Conservation (phyloP, 2,329 filamentous ascomycete genomes). For the Talaromyces sp. region DNA sequence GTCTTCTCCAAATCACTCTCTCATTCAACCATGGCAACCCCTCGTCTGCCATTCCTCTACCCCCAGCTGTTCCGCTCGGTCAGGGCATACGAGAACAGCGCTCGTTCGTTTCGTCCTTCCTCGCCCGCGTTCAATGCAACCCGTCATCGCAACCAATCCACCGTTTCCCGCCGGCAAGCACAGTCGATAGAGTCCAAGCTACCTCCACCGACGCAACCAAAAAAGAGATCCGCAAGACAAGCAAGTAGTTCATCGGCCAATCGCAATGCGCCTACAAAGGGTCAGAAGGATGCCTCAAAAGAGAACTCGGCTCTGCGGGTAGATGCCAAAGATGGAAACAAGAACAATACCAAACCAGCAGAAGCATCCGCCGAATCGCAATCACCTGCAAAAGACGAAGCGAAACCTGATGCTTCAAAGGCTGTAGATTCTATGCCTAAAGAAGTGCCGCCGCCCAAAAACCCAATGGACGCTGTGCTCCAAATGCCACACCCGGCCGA, state of each 20-base stretch:
- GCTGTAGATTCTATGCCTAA: background rate
- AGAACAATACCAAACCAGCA: background rate
- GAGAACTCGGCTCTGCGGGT: constrained; percentile 12
- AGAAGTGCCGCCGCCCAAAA: constrained; percentile 16
- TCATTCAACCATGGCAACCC: constrained; percentile 54
- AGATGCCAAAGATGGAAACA: background rate
- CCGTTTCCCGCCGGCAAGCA: constrained; percentile 46
- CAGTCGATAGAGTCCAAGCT: constrained; percentile 43
- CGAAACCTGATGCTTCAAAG: background rate
- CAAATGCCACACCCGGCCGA: constrained; percentile 41
- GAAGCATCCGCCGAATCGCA: background rate
- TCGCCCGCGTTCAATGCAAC: constrained; percentile 37
- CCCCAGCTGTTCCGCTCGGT: constrained; percentile 62
- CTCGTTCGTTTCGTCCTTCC: constrained; percentile 36
- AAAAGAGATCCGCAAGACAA: constrained; percentile 24
- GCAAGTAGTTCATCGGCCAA: constrained; percentile 18
- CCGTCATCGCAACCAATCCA: constrained; percentile 34
- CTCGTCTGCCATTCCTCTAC: constrained; percentile 65
- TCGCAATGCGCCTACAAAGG: constrained; percentile 16
- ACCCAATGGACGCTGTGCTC: constrained; percentile 40
- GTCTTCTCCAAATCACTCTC: background rate
- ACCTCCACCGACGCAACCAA: constrained; percentile 36
- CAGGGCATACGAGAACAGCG: constrained; percentile 47
- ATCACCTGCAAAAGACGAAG: constrained; percentile 5
- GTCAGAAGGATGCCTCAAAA: constrained; percentile 14